Evolutionary conservation across 768 basidiomycete species (phyloP).

Genomic region (Lanmaoa rubissima): DNA sequence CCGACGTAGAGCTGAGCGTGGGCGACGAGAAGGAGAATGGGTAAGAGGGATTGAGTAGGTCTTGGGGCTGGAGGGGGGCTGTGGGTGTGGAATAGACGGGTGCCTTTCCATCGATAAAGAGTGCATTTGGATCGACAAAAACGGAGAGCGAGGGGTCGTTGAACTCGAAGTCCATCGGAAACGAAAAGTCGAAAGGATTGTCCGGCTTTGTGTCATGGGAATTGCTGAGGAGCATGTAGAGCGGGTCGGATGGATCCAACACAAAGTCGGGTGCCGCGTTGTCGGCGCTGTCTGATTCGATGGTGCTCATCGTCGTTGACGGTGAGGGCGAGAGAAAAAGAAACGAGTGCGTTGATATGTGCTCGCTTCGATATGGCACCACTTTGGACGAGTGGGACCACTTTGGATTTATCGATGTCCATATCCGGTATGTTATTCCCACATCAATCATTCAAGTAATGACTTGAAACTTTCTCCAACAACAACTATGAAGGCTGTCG

Average conservation of each 20-base stretch:
- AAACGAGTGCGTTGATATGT: neutral
- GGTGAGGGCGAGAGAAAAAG: neutral
- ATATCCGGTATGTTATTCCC: conserved; percentile 26
- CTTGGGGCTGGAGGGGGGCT: conserved; percentile 29
- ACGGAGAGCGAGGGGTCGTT: conserved; percentile 43
- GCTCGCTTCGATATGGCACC: conserved; percentile 18
- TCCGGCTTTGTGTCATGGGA: conserved; percentile 34
- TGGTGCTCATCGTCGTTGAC: conserved; percentile 17
- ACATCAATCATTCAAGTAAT: conserved; percentile 11
- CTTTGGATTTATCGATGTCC: conserved; percentile 15
- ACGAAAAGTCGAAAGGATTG: conserved; percentile 38
- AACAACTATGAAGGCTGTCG: conserved; percentile 19
- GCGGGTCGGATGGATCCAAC: conserved; percentile 55
- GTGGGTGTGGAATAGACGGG: conserved; percentile 11
- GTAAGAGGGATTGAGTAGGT: conserved; percentile 31
- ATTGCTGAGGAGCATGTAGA: conserved; percentile 56
- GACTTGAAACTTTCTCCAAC: neutral
- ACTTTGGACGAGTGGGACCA: conserved; percentile 24
- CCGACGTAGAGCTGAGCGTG: conserved; percentile 33
- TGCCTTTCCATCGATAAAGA: conserved; percentile 39
- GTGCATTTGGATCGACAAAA: conserved; percentile 65
- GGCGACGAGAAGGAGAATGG: conserved; percentile 44
- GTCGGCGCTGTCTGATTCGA: conserved; percentile 16
- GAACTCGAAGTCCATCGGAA: conserved; percentile 63
- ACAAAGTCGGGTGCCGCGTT: conserved; percentile 37